Evolutionary conservation across 495 filamentous ascomycete genomes (phyloP).

Genomic region (Xylaria grammica): DNA sequence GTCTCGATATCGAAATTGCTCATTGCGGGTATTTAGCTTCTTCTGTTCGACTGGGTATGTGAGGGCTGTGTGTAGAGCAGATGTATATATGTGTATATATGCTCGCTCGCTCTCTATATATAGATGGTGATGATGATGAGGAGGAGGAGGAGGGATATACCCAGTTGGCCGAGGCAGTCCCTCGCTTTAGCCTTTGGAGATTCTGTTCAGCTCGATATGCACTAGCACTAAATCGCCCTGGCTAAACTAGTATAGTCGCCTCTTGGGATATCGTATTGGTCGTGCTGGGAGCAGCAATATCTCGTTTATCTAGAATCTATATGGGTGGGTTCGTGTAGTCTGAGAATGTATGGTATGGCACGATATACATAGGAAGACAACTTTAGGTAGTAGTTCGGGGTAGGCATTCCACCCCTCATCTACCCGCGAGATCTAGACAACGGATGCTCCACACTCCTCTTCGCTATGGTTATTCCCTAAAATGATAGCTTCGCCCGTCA

Average conservation of each 20-base stretch:
- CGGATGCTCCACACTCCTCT: not conserved
- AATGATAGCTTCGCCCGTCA: too few species aligned
- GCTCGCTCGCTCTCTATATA: too few species aligned
- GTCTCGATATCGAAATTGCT: conserved; percentile 53
- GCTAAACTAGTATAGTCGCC: not conserved
- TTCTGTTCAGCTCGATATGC: not conserved
- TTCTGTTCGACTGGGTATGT: too few species aligned
- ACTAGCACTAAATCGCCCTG: not conserved
- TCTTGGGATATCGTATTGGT: too few species aligned
- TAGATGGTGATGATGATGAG: conserved; percentile 3
- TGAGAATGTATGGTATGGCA: too few species aligned
- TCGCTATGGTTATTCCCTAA: not conserved
- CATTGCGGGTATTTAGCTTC: conserved; percentile 20
- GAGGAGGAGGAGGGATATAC: conserved; percentile 8
- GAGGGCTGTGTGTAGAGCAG: not conserved
- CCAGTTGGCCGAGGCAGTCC: not conserved
- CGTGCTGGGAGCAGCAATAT: too few species aligned
- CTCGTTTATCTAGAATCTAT: too few species aligned
- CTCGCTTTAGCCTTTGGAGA: not conserved
- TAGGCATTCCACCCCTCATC: not conserved
- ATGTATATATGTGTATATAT: conserved; percentile 1
- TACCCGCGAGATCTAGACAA: not conserved
- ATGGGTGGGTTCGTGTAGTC: not conserved
- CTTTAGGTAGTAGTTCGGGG: conserved; percentile 12
- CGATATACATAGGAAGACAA: not conserved